phyloP scores from a whole-genome alignment of 768 basidiomycete species.

The Postia placenta region DNA sequence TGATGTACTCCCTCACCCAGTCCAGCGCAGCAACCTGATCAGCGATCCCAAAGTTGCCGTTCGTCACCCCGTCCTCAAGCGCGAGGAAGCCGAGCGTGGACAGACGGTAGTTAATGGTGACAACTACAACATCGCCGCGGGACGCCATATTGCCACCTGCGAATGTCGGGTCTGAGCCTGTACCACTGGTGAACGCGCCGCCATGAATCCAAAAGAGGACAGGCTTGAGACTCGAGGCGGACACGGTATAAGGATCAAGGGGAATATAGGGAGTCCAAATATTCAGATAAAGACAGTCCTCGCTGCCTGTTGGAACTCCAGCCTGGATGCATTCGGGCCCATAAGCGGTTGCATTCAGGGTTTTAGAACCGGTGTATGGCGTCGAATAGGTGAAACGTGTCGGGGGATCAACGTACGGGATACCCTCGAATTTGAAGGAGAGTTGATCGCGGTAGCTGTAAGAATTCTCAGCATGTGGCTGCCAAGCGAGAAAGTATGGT shows the following conservation, averaged over 20 bases:
- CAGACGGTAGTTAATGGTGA: slow-evolving; percentile 34
- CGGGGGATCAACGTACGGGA: slow-evolving; percentile 41
- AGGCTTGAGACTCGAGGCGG: slow-evolving; percentile 27
- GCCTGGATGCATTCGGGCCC: slow-evolving; percentile 18
- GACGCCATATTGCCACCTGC: slow-evolving; percentile 41
- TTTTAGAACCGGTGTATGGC: slow-evolving; percentile 22
- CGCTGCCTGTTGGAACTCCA: slow-evolving; percentile 25
- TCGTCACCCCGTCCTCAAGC: slow-evolving; percentile 34
- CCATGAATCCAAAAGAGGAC: slow-evolving; percentile 50
- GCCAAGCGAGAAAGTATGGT: not conserved
- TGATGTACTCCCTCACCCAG: slow-evolving; percentile 47
- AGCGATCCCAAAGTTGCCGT: slow-evolving; percentile 41
- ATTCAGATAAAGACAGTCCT: slow-evolving; percentile 44
- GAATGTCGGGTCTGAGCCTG: slow-evolving; percentile 33
- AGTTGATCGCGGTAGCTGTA: slow-evolving; percentile 39
- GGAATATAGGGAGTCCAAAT: slow-evolving; percentile 38
- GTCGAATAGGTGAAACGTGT: slow-evolving; percentile 38
- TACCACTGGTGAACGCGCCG: slow-evolving; percentile 38
- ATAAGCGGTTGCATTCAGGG: slow-evolving; percentile 26
- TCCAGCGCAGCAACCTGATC: slow-evolving; percentile 37
- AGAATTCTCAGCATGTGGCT: not conserved
- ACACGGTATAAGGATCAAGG: slow-evolving; percentile 5
- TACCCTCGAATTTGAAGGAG: slow-evolving; percentile 46
- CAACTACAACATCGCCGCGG: slow-evolving; percentile 35
- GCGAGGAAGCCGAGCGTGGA: slow-evolving; percentile 40